Evolutionary conservation across 208 protist species (phyloP), one percentile per base, ranked within the genome.

Genomic region (Crithidia acanthocephali): DNA sequence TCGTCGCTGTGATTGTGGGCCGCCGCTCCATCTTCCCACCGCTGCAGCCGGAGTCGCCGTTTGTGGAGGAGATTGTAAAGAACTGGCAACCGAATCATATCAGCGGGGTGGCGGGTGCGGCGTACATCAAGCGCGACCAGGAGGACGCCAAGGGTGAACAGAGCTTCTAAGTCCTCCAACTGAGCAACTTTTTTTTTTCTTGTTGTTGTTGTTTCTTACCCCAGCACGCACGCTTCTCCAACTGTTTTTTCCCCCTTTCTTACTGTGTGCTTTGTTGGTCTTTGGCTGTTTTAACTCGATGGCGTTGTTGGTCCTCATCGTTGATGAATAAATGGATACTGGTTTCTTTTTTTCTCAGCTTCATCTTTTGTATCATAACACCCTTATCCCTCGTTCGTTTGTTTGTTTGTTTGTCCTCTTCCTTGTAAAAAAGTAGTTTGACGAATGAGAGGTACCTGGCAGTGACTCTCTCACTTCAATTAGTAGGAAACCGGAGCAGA

Each of bases 11-110:
- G 15, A 82, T 91, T 50, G 44, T 90, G 16, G 88, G 85, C 23
- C 80, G 88, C 62, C 74, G 85, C 28, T 85, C 80, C 23, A 68
- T 94, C 15, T 94, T 84, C 65, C 88, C 88, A 16, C 37, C 84
- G 30, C 78, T 94, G 40, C 79, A 91, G 62, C 86, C 85, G 1
- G 79, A 55, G 2, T 94, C 88, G 15, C 72, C 76, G 15, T 91
- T 94, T 65, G 70, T 83, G 27, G 82, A 94, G 73, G 86, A 94
- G 77, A 57, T 90, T 7, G 63, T 87, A 25, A 77, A 67, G 52
- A 90, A 87, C 74, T 91, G 85, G 85, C 73, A 83, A 37, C 70
- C 71, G 50, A 89, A 84, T 61, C 79, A 78, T 22, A 53, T 77
- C 23, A 18, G 2, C 23, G 30, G 28, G 1, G 42, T 83, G 16